These are phyloP conservation scores for Rosa chinensis DNA, from an alignment of 306 rosid genomes.

Conservation along the genomic window DNA sequence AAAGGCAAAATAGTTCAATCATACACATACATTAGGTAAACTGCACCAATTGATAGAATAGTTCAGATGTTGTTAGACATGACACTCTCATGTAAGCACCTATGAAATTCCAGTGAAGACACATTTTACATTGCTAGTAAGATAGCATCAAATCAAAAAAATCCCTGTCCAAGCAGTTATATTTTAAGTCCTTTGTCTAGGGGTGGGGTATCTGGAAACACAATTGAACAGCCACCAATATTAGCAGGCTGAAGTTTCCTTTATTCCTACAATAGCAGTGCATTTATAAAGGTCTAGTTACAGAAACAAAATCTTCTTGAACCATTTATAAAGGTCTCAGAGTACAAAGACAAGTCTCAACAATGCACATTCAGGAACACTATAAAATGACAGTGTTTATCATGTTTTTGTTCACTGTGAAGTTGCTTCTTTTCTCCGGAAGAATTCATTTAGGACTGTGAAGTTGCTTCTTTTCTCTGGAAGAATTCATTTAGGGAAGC, in stretches of 20 bases:
- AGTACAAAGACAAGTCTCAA: not conserved
- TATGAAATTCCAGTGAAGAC: not conserved
- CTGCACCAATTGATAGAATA: not conserved
- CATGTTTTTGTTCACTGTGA: not conserved
- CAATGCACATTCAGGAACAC: not conserved
- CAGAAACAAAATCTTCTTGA: not conserved
- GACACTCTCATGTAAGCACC: not conserved
- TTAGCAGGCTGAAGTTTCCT: not conserved
- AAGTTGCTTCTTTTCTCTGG: not conserved
- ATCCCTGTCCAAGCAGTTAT: not conserved
- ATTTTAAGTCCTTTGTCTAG: not conserved
- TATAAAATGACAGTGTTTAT: not conserved
- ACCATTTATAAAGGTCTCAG: not conserved
- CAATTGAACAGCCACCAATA: not conserved
- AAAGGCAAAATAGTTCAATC: not conserved
- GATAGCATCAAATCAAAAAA: not conserved
- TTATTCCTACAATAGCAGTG: not conserved
- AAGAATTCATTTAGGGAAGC: not conserved
- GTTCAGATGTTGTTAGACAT: not conserved
- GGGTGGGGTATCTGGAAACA: not conserved
- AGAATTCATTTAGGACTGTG: not conserved
- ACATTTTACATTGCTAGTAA: not conserved
- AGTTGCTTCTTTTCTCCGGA: not conserved
- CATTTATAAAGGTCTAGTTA: not conserved
- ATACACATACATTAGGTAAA: not conserved